phyloP scores from a whole-genome alignment of 176 grass and related monocot species.

The Ensete ventricosum region DNA sequence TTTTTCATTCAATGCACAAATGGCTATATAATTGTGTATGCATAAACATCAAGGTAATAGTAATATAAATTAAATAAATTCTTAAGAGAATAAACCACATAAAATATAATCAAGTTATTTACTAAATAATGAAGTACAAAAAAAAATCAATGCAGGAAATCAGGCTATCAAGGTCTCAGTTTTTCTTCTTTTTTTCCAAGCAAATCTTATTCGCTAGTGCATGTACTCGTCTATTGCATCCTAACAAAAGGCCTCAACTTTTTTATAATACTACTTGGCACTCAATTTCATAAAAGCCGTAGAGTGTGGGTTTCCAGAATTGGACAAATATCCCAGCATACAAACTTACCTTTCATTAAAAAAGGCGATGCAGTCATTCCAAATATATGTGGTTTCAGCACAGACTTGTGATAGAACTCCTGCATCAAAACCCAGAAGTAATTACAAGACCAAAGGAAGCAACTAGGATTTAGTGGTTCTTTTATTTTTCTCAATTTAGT shows the following conservation, averaged over 20 bases:
- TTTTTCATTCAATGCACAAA: neutral
- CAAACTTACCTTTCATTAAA: conserved; percentile 63
- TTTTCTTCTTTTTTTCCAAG: too few relatives aligned
- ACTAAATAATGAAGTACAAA: too few relatives aligned
- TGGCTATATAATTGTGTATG: neutral
- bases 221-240: too few relatives aligned
- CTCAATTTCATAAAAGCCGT: neutral
- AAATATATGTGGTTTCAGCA: conserved; percentile 54
- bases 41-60: too few relatives aligned
- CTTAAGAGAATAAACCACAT: too few relatives aligned
- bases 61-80: too few relatives aligned
- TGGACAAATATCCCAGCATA: neutral
- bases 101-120: too few relatives aligned
- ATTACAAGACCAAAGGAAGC: neutral
- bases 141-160: too few relatives aligned
- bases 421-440: conserved; percentile 14
- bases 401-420: conserved; percentile 77
- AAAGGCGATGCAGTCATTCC: conserved; percentile 83
- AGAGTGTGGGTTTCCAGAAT: neutral
- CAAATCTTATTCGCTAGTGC: too few relatives aligned
- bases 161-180: too few relatives aligned
- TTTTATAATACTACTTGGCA: neutral
- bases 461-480: conserved; percentile 4
- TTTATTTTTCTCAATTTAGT: neutral
- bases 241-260: neutral